Evolutionary conservation across 371 early-diverging fungal genomes (phyloP).

Genomic region (Apophysomyces ossiformis): DNA sequence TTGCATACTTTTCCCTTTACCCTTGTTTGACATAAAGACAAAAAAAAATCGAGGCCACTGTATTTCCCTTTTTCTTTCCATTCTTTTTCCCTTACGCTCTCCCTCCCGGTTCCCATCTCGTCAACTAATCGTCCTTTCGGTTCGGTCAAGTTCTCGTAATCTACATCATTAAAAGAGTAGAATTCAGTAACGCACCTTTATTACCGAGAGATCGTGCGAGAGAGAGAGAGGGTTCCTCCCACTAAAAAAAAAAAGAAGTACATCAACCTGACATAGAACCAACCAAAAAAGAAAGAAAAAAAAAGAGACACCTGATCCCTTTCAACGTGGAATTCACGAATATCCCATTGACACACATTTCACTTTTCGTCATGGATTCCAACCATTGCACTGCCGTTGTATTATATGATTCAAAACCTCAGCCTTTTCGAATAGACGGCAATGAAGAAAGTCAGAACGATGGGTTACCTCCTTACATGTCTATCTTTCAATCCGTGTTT

Average conservation of each 20-base stretch:
- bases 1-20: conserved; percentile 8
- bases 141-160: conserved; percentile 5
- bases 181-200: neutral
- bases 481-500: conserved; percentile 22
- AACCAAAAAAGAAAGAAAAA: conserved; percentile 2
- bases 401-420: conserved; percentile 10
- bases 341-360: neutral
- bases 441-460: conserved; percentile 2
- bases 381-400: conserved; percentile 19
- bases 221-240: conserved; percentile 6
- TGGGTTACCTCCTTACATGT: conserved; percentile 17
- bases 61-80: neutral
- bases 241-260: neutral
- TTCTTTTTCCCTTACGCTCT: neutral
- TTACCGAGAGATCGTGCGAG: conserved; percentile 7
- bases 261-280: neutral
- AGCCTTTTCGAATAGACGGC: conserved; percentile 15
- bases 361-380: conserved; percentile 18
- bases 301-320: neutral
- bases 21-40: conserved; percentile 6
- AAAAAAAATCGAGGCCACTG: neutral
- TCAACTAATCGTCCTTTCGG: neutral
- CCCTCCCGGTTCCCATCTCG: neutral
- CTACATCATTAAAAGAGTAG: neutral
- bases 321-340: neutral